A percentile compares a stretch with the other conserved stretches of the same genome.
Evolutionary conservation across 2,329 filamentous ascomycete species (phyloP).

Genomic region (Monosporascus sp.): DNA sequence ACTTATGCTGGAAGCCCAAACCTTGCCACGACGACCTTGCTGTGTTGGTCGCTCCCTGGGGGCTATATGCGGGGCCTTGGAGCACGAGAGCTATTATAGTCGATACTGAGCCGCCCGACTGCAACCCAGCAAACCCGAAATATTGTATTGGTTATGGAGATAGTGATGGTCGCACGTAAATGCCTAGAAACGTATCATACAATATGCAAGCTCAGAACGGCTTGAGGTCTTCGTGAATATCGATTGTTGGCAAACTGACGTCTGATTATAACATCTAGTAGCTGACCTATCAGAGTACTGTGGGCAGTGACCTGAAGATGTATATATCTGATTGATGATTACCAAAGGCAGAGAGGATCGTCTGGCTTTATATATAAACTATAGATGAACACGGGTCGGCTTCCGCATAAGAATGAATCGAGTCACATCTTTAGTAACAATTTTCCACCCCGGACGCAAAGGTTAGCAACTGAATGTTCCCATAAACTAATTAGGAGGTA

Average conservation of each 20-base stretch:
- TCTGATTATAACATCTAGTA: neutral
- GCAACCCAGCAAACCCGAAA: neutral
- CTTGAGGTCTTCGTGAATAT: neutral
- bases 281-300: neutral
- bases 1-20: neutral
- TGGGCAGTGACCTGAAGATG: no score
- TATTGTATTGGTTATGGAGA: neutral
- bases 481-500: neutral
- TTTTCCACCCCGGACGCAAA: neutral
- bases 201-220: neutral
- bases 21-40: neutral
- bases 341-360: neutral
- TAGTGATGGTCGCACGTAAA: neutral
- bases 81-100: neutral
- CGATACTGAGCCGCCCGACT: neutral
- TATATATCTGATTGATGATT: no score
- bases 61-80: neutral
- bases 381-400: neutral
- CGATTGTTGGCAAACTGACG: neutral
- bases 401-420: neutral
- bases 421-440: neutral
- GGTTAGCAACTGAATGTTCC: neutral
- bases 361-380: neutral
- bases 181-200: neutral
- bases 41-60: neutral